phyloP scores from a whole-genome alignment of 2,329 filamentous ascomycete species.

The Tolypocladium nubicola region DNA sequence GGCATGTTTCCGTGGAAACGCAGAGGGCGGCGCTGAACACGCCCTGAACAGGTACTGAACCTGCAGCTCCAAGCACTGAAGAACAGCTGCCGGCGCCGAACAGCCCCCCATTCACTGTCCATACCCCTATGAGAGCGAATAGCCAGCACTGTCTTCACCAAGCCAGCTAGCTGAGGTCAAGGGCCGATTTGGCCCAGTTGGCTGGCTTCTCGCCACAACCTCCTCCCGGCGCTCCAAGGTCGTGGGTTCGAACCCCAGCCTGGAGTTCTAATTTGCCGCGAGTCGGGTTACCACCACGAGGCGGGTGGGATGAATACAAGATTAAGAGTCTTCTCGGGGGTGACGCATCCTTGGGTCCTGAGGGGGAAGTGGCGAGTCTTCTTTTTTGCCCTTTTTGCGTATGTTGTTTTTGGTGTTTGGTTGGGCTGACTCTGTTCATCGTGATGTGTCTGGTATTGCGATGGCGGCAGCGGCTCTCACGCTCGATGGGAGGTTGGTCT shows the following conservation, averaged over 20 bases:
- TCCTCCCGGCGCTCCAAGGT: neutral
- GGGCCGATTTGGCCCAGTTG: neutral
- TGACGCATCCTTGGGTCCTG: neutral
- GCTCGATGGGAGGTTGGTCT: neutral
- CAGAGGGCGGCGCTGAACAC: neutral
- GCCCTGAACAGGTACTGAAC: neutral
- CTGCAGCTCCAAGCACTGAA: neutral
- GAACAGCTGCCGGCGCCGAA: neutral
- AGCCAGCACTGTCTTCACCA: neutral
- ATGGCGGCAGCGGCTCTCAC: neutral
- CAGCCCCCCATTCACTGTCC: neutral
- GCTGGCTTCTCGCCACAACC: neutral
- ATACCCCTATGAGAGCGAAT: neutral
- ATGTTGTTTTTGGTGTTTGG: too few species aligned
- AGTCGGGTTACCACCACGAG: neutral
- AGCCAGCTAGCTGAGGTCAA: neutral
- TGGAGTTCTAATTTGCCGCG: neutral
- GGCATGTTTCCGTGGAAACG: neutral
- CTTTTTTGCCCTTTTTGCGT: neutral
- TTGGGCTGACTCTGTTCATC: neutral
- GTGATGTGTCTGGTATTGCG: neutral
- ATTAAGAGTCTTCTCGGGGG: neutral
- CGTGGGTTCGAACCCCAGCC: neutral
- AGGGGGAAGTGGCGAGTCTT: neutral
- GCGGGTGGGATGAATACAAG: neutral